Evolutionary conservation across 2,329 filamentous ascomycete species (phyloP).

Genomic region (Trichoderma pleuroti): DNA sequence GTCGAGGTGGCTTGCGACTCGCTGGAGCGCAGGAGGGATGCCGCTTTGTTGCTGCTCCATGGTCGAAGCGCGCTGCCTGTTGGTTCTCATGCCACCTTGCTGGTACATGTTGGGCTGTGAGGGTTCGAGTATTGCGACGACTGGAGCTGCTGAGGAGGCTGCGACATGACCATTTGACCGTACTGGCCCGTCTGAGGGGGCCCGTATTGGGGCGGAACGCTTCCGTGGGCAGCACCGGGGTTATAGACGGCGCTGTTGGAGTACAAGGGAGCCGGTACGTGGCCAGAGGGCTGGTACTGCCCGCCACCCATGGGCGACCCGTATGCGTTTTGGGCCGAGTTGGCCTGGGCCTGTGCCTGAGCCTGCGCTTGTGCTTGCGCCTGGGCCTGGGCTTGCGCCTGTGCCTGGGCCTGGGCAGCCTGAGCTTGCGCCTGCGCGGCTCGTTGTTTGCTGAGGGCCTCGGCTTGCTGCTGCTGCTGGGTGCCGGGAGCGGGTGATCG

Average conservation of each 20-base stretch:
- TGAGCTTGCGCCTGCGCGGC: slow-evolving; percentile 59
- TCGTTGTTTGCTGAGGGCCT: slow-evolving; percentile 88
- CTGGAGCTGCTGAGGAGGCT: slow-evolving; percentile 62
- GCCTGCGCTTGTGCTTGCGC: slow-evolving; percentile 62
- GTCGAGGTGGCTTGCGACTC: slow-evolving; percentile 93
- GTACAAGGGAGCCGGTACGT: slow-evolving; percentile 66
- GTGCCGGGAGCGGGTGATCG: slow-evolving; percentile 89
- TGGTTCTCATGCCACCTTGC: slow-evolving; percentile 65
- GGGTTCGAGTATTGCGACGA: slow-evolving; percentile 59
- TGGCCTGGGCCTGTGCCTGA: slow-evolving; percentile 63
- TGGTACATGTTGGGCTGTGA: slow-evolving; percentile 55
- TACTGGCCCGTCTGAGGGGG: slow-evolving; percentile 64
- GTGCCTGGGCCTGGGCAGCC: slow-evolving; percentile 54
- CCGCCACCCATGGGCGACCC: slow-evolving; percentile 40
- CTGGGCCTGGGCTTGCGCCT: slow-evolving; percentile 51
- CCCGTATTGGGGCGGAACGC: slow-evolving; percentile 70
- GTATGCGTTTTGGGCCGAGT: slow-evolving; percentile 58
- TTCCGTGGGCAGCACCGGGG: slow-evolving; percentile 46
- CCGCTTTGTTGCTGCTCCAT: slow-evolving; percentile 94
- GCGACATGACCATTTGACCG: slow-evolving; percentile 69
- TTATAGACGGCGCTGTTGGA: slow-evolving; percentile 80
- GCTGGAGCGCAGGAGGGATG: slow-evolving; percentile 87
- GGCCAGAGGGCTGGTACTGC: slow-evolving; percentile 46
- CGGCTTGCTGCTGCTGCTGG: slow-evolving; percentile 92
- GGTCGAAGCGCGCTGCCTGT: slow-evolving; percentile 85